Conservation (phyloP, 2,329 filamentous ascomycete genomes). For the Pseudogymnoascus sp. region DNA sequence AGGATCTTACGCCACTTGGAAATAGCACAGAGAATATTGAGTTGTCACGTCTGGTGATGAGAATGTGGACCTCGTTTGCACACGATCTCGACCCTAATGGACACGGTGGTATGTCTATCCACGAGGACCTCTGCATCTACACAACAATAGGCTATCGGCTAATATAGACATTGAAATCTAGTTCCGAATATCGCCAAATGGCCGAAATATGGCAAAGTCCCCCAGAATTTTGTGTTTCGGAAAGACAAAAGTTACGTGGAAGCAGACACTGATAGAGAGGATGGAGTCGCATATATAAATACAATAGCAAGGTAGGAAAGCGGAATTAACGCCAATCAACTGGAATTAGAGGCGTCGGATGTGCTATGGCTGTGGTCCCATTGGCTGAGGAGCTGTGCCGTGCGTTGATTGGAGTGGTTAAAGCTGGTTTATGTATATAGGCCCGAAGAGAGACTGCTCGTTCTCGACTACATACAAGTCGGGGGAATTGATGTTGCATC, state of each 20-base stretch:
- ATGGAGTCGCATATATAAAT: slow-evolving; percentile 42
- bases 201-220: slow-evolving; percentile 36
- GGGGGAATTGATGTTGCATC: too few species aligned
- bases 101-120: slow-evolving; percentile 14
- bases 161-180: not conserved
- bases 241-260: slow-evolving; percentile 40
- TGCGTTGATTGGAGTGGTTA: too few species aligned
- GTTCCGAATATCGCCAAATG: slow-evolving; percentile 33
- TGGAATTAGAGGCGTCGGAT: too few species aligned
- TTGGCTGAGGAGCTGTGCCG: too few species aligned
- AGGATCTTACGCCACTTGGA: not conserved
- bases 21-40: slow-evolving; percentile 8
- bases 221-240: slow-evolving; percentile 26
- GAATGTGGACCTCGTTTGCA: slow-evolving; percentile 20
- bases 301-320: slow-evolving; percentile 16
- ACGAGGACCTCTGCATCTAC: not conserved
- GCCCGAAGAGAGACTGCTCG: too few species aligned
- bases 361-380: too few species aligned
- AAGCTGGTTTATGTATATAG: too few species aligned
- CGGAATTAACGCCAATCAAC: not conserved
- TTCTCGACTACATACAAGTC: too few species aligned
- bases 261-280: slow-evolving; percentile 41
- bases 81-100: slow-evolving; percentile 20
- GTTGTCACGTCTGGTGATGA: slow-evolving; percentile 16
- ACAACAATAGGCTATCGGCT: not conserved